Evolutionary conservation across 2,329 filamentous ascomycete species (phyloP).

Genomic region (Ophiocordyceps camponoti-leonardi): DNA sequence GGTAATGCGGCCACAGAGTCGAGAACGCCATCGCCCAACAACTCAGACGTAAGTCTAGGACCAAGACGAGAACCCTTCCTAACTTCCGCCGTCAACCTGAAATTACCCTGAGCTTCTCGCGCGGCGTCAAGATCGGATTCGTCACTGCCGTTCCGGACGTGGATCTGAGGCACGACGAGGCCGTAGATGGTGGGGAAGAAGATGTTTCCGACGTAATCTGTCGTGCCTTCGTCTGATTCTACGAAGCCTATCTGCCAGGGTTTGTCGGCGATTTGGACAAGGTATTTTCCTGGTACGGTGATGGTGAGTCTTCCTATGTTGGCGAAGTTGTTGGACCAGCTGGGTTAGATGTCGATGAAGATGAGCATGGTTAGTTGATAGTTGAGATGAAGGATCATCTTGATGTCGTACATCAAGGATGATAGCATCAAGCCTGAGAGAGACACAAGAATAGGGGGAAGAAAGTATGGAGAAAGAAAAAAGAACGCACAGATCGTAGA

Average conservation of each 20-base stretch:
- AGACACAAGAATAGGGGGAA: too few relatives aligned
- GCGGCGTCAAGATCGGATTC: conserved; percentile 1
- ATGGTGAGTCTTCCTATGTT: conserved; percentile 8
- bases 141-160: background rate
- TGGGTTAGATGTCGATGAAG: too few relatives aligned
- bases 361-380: too few relatives aligned
- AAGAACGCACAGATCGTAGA: conserved; percentile 11
- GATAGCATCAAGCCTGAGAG: too few relatives aligned
- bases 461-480: too few relatives aligned
- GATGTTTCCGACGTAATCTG: conserved; percentile 1
- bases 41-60: background rate
- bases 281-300: conserved; percentile 1
- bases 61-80: background rate
- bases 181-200: conserved; percentile 2
- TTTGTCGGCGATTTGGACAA: conserved; percentile 1
- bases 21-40: background rate
- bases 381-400: too few relatives aligned
- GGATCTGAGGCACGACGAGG: background rate
- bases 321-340: conserved; percentile 12
- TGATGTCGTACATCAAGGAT: background rate
- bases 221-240: background rate
- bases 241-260: conserved; percentile 3
- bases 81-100: background rate
- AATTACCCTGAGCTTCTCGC: background rate
- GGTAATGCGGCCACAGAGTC: background rate